phyloP scores from a whole-genome alignment of 2,329 filamentous ascomycete genomes.

The Biscogniauxia marginata region DNA sequence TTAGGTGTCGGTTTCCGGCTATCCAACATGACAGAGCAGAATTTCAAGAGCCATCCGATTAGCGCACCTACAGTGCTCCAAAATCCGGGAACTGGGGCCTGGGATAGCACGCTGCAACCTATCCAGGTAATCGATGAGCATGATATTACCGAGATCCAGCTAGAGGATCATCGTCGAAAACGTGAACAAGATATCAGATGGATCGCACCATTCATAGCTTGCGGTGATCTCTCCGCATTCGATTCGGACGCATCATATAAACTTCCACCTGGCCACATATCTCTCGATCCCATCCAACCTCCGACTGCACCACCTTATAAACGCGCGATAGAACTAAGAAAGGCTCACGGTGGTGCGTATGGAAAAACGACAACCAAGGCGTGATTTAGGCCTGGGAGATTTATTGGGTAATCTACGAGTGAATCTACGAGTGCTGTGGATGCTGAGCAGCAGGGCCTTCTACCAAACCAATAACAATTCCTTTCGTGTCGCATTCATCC shows the following conservation, averaged over 20 bases:
- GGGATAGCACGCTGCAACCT: conserved; percentile 35
- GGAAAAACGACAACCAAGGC: conserved; percentile 59
- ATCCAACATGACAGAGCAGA: conserved; percentile 47
- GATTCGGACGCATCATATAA: conserved; percentile 95
- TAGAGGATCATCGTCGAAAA: conserved; percentile 45
- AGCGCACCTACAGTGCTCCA: conserved; percentile 45
- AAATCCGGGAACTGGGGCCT: conserved; percentile 43
- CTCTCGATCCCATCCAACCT: conserved; percentile 88
- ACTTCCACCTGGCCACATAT: conserved; percentile 81
- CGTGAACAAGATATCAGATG: conserved; percentile 57
- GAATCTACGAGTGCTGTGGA: conserved; percentile 5
- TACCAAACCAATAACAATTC: conserved; percentile 30
- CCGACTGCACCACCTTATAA: conserved; percentile 96
- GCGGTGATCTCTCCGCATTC: conserved; percentile 89
- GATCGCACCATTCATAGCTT: conserved; percentile 97
- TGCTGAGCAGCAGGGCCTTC: conserved; percentile 24
- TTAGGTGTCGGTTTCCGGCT: conserved; percentile 63
- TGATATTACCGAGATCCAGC: conserved; percentile 46
- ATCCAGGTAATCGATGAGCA: conserved; percentile 25
- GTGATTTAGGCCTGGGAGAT: conserved; percentile 18
- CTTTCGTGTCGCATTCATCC: conserved; percentile 43
- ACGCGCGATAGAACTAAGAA: conserved; percentile 80
- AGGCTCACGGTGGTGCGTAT: conserved; percentile 72
- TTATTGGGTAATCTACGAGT: not conserved
- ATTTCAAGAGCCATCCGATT: conserved; percentile 40